Base-by-base conservation (phyloP, 2,329 filamentous ascomycete species). In the Clonostachys rhizophaga region DNA sequence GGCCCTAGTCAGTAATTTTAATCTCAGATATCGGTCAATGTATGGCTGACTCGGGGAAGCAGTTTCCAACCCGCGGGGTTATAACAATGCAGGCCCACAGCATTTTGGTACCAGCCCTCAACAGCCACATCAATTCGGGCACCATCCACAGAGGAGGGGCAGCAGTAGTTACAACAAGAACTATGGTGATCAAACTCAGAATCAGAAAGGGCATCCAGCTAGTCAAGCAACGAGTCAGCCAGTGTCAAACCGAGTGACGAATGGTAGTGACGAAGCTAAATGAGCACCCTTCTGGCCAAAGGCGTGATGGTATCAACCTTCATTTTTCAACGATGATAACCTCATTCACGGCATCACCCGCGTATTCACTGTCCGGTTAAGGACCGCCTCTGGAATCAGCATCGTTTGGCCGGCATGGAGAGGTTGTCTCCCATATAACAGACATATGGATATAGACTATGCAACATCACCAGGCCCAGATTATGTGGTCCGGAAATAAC, bases 41-140 rank as follows among this genome's bases (percentile, higher is more conserved):
- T 53, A 46, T 51, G 56, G 58, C 65, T 74, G 66, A 71, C 67
- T 64, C 64, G 65, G 24, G 24, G 62, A 52, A 52, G 52, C 54
- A 85, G 79, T 84, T 72, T 77, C 74, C 54, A 78, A 79, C 50
- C 75, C 77, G 57, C 78, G 82, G 57, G 76, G 75, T 46, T 86
- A 84, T 62, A 76, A 72, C 54, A 79, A 78, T 46, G 69, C 71
- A 34, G 77, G 78, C 46, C 73, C 77, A 37, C 81, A 83, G 54
- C 84, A 85, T 52, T 86, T 78, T 60, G 78, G 81, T 47, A 80
- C 77, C 35, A 87, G 83, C 57, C 83, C 83, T 44, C 83, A 85
- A 52, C 80, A 85, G 50, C 68, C 72, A 55, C 82, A 86, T 60
- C 80, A 85, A 55, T 85, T 81, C 58, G 75, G 75, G 3, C 74